phyloP scores from a whole-genome alignment of 2,329 filamentous ascomycete species.

The Penicillium crustosum region DNA sequence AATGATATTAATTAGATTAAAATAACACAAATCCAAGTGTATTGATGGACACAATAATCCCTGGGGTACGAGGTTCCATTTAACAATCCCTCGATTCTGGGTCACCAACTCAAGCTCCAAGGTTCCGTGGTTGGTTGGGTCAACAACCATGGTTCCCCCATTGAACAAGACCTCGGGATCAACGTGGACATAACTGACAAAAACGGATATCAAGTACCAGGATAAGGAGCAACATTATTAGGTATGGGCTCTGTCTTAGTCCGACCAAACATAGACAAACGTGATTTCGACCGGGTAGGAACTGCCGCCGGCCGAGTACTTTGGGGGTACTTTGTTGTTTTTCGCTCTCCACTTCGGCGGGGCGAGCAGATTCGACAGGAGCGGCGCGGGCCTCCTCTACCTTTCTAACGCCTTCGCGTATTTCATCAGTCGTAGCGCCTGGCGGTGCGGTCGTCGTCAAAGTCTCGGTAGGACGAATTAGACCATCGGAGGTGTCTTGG shows the following conservation, averaged over 20 bases:
- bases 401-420: constrained; percentile 43
- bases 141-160: neutral
- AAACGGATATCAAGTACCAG: constrained; percentile 32
- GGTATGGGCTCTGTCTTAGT: constrained; percentile 24
- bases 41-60: neutral
- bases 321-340: neutral
- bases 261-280: constrained; percentile 31
- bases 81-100: neutral
- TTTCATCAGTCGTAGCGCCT: constrained; percentile 41
- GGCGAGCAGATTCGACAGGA: constrained; percentile 19
- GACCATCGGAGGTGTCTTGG: constrained; percentile 31
- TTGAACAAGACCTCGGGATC: neutral
- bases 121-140: neutral
- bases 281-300: constrained; percentile 35
- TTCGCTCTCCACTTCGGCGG: constrained; percentile 12
- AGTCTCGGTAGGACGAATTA: constrained; percentile 38
- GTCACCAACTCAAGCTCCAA: neutral
- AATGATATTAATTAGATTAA: neutral
- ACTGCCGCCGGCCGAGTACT: constrained; percentile 13
- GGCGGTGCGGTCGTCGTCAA: constrained; percentile 43
- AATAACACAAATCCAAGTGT: neutral
- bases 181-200: neutral
- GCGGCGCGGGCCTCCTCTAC: constrained; percentile 37
- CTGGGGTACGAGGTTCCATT: neutral
- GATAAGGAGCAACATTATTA: constrained; percentile 35